phyloP scores from a whole-genome alignment of 768 basidiomycete species.

The Podaxis carcinomalis region DNA sequence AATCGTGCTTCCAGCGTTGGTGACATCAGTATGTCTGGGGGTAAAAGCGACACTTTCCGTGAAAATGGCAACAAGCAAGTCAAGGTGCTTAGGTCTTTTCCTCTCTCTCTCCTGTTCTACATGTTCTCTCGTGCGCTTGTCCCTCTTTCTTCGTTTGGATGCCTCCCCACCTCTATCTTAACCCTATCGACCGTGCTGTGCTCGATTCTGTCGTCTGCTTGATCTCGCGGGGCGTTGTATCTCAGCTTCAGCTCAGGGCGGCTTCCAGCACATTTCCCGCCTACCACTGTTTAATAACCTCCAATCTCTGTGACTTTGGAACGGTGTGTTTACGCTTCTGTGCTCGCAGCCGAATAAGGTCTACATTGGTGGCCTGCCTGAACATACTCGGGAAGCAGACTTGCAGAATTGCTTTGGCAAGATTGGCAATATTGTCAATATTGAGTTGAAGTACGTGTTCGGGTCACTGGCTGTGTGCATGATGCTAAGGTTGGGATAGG shows the following conservation, averaged over 20 bases:
- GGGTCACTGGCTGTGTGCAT: slow-evolving; percentile 12
- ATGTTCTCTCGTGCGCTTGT: slow-evolving; percentile 32
- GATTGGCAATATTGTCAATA: slow-evolving; percentile 68
- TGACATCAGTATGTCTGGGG: slow-evolving; percentile 34
- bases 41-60: slow-evolving; percentile 48
- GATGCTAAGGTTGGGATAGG: slow-evolving; percentile 34
- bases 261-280: slow-evolving; percentile 4
- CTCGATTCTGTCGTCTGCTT: slow-evolving; percentile 23
- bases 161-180: slow-evolving; percentile 7
- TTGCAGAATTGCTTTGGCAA: slow-evolving; percentile 84
- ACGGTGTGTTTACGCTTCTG: slow-evolving; percentile 60
- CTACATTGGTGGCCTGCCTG: slow-evolving; percentile 87
- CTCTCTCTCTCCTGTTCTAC: slow-evolving; percentile 10
- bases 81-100: slow-evolving; percentile 81
- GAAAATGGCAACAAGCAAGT: slow-evolving; percentile 74
- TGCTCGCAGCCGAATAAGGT: slow-evolving; percentile 88
- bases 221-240: slow-evolving; percentile 20
- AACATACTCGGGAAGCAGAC: slow-evolving; percentile 83
- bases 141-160: slow-evolving; percentile 21
- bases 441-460: slow-evolving; percentile 75
- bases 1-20: slow-evolving; percentile 46
- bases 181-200: slow-evolving; percentile 18
- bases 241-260: slow-evolving; percentile 10
- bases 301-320: slow-evolving; percentile 37
- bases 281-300: slow-evolving; percentile 39